Evolutionary conservation across 2,329 filamentous ascomycete genomes (phyloP).

Genomic region (Aspergillus quadrilineatus): DNA sequence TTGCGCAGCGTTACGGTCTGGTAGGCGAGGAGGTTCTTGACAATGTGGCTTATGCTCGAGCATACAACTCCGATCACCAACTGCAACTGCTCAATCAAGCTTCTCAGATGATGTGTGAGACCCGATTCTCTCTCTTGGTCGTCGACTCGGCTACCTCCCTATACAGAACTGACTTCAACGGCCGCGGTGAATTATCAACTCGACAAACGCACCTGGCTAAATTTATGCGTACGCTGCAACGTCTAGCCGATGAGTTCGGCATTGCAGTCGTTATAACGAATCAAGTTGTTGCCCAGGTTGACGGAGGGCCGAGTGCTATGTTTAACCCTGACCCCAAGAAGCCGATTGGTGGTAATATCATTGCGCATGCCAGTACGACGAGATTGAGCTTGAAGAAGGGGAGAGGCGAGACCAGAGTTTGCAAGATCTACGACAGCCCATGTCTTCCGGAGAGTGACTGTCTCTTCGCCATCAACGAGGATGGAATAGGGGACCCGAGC

Average conservation of each 20-base stretch:
- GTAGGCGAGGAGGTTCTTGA: constrained; percentile 97
- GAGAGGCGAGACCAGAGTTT: constrained; percentile 89
- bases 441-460: constrained; percentile 96
- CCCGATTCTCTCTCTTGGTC: constrained; percentile 89
- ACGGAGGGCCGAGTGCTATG: constrained; percentile 94
- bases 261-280: constrained; percentile 99
- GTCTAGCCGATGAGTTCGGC: constrained; percentile 72
- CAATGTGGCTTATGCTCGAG: constrained; percentile 95
- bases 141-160: constrained; percentile 95
- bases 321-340: constrained; percentile 99
- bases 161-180: constrained; percentile 94
- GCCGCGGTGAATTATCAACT: constrained; percentile 94
- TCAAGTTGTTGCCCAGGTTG: constrained; percentile 96
- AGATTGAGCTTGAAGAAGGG: constrained; percentile 94
- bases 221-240: constrained; percentile 50
- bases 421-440: constrained; percentile 98
- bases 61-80: constrained; percentile 98
- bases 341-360: constrained; percentile 97
- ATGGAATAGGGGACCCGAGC: constrained; percentile 91
- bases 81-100: constrained; percentile 92
- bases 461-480: constrained; percentile 93
- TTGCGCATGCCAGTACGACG: constrained; percentile 95
- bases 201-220: constrained; percentile 64
- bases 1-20: constrained; percentile 90
- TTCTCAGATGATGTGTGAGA: constrained; percentile 99